These are phyloP conservation scores for Botrytis porri DNA, from an alignment of 2,329 filamentous ascomycete species.

Conservation along the genomic window DNA sequence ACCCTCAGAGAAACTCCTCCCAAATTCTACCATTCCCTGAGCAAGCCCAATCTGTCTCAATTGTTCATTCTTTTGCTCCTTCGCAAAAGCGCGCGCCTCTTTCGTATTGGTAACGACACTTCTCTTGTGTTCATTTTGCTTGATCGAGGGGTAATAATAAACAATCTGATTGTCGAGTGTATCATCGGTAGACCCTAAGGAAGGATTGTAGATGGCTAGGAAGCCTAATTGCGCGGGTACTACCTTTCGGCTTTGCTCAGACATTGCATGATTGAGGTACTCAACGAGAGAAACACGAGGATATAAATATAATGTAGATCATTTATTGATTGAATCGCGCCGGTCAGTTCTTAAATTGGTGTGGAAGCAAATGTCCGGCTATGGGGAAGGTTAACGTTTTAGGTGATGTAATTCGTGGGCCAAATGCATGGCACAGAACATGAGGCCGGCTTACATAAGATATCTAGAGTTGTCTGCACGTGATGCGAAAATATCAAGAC, in stretches of 20 bases:
- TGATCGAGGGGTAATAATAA: conserved; percentile 62
- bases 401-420: conserved; percentile 1
- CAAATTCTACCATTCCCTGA: conserved; percentile 94
- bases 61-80: conserved; percentile 77
- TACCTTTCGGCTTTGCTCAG: conserved; percentile 28
- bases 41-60: conserved; percentile 91
- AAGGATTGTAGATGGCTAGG: conserved; percentile 92
- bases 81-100: conserved; percentile 38
- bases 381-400: neutral
- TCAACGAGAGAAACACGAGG: neutral
- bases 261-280: conserved; percentile 34
- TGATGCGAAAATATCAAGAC: neutral
- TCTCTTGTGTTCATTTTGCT: conserved; percentile 17
- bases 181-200: conserved; percentile 61
- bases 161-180: conserved; percentile 77
- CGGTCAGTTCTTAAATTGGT: neutral
- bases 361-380: neutral
- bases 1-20: conserved; percentile 78
- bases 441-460: neutral
- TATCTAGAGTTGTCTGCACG: neutral
- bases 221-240: conserved; percentile 81
- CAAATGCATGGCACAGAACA: neutral
- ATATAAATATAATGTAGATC: conserved; percentile 8
- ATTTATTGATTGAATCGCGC: neutral
- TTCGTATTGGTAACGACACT: conserved; percentile 15